phyloP scores from a whole-genome alignment of 176 grass and related monocot genomes.

The Hordeum vulgare region DNA sequence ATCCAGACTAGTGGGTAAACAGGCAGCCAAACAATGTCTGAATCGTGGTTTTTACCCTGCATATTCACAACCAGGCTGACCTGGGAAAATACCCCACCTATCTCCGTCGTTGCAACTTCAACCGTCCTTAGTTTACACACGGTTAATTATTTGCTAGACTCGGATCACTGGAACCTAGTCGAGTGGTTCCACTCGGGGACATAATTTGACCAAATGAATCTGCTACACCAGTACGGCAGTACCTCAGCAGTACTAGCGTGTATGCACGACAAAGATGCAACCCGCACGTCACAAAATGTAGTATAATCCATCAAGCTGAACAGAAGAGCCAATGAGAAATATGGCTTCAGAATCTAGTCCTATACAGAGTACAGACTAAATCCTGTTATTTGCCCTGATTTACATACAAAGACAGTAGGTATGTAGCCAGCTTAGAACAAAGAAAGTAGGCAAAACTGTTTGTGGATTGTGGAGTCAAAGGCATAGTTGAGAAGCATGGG shows the following conservation, averaged over 20 bases:
- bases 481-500: background rate
- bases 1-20: too few relatives aligned
- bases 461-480: background rate
- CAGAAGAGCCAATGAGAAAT: too few relatives aligned
- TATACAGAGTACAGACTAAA: too few relatives aligned
- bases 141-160: constrained; percentile 5
- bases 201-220: background rate
- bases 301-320: background rate
- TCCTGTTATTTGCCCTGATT: background rate
- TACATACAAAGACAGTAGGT: background rate
- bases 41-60: too few relatives aligned
- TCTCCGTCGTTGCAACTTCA: background rate
- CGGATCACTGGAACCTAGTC: background rate
- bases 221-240: background rate
- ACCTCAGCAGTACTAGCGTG: background rate
- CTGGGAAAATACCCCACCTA: too few relatives aligned
- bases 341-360: background rate
- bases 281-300: background rate
- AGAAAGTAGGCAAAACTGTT: background rate
- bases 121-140: background rate
- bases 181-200: background rate
- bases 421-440: background rate
- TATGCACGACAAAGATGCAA: background rate
- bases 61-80: too few relatives aligned
- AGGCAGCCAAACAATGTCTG: too few relatives aligned